Evolutionary conservation across 1,139 yeast species (phyloP).

Genomic region (Yamadazyma sp.): DNA sequence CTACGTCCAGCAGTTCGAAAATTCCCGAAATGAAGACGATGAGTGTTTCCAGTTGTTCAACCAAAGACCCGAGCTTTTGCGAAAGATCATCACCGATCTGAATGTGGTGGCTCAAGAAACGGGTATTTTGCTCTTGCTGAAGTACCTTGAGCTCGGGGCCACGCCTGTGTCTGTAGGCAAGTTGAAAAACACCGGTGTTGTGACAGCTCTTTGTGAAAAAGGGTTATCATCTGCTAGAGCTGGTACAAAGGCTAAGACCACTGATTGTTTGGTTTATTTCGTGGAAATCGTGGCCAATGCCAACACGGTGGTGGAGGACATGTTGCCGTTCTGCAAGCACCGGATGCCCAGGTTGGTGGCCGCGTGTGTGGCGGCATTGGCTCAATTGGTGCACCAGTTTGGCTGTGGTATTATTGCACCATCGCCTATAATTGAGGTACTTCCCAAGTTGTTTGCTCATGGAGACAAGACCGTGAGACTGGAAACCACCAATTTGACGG

Average conservation of each 20-base stretch:
- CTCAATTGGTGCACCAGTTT: conserved; percentile 57
- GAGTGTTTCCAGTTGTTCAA: conserved; percentile 53
- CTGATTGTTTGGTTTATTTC: conserved; percentile 60
- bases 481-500: conserved; percentile 69
- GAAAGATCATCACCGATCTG: conserved; percentile 64
- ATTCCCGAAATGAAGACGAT: conserved; percentile 55
- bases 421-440: conserved; percentile 53
- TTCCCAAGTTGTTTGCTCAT: conserved; percentile 76
- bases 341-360: conserved; percentile 79
- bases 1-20: conserved; percentile 50
- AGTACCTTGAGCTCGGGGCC: conserved; percentile 64
- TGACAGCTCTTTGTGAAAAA: conserved; percentile 71
- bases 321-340: conserved; percentile 61
- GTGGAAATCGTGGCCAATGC: conserved; percentile 65
- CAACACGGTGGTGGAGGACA: conserved; percentile 63
- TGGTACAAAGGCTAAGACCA: conserved; percentile 67
- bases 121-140: conserved; percentile 58
- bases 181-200: conserved; percentile 42
- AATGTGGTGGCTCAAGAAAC: conserved; percentile 93
- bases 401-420: conserved; percentile 74
- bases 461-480: conserved; percentile 86
- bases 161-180: conserved; percentile 30
- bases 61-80: conserved; percentile 48
- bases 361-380: conserved; percentile 59
- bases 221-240: conserved; percentile 76